A percentile compares a stretch with the other conserved stretches of the same genome.
These are phyloP conservation scores for Manihot esculenta DNA, from an alignment of 441 rosid genomes.

Conservation along the genomic window DNA sequence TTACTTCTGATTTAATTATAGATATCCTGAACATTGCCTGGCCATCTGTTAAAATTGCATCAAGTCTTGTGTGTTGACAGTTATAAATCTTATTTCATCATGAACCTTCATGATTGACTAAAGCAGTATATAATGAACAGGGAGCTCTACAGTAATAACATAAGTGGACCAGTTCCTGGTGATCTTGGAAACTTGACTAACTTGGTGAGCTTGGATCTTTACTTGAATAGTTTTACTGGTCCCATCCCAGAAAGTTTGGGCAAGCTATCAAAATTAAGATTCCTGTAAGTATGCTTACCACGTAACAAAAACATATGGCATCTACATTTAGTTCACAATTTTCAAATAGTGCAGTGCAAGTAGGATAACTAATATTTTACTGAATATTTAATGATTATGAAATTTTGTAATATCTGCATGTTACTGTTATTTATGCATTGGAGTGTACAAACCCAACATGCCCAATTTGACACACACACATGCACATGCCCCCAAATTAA, in stretches of 20 bases:
- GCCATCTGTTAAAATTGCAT: no score
- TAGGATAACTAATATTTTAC: no score
- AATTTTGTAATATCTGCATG: no score
- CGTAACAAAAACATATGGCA: neutral
- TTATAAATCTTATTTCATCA: neutral
- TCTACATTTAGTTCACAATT: neutral
- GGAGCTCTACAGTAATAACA: constrained; percentile 90
- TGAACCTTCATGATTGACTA: constrained; percentile 14
- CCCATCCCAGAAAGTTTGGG: constrained; percentile 86
- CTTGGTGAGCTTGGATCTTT: constrained; percentile 99
- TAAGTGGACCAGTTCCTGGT: constrained; percentile 81
- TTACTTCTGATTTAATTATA: neutral
- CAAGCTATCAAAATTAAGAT: constrained; percentile 75
- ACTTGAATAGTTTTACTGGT: constrained; percentile 86
- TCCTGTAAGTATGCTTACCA: constrained; percentile 61
- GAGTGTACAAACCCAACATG: no score
- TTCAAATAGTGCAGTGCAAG: no score
- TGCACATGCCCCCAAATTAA: no score
- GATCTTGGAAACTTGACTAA: constrained; percentile 89
- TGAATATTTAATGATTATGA: no score
- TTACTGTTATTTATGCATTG: no score
- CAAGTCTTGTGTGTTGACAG: neutral
- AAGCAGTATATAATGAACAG: constrained; percentile 39
- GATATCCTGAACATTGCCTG: neutral
- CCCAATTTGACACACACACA: no score